Conservation (phyloP, 768 basidiomycete species). For the Suillus subaureus region DNA sequence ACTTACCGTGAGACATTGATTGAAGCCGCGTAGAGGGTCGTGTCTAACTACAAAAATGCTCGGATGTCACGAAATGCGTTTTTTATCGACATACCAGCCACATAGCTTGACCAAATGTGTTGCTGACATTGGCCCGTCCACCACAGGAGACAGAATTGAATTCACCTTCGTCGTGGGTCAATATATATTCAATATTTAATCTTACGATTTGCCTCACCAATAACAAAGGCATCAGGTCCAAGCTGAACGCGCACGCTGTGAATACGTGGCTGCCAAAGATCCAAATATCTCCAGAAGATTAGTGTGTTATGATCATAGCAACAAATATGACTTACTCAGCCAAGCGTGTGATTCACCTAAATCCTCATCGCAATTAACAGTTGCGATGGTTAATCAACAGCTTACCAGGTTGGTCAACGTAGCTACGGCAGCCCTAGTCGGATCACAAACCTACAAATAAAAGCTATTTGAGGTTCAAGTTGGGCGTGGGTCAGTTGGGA, state of each 20-base stretch:
- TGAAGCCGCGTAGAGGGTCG: constrained; percentile 29
- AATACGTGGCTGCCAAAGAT: constrained; percentile 58
- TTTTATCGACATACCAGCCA: constrained; percentile 51
- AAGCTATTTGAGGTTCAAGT: neutral
- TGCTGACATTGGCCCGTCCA: constrained; percentile 50
- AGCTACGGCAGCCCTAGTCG: constrained; percentile 44
- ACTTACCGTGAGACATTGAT: constrained; percentile 50
- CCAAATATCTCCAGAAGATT: constrained; percentile 44
- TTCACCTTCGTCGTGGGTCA: constrained; percentile 39
- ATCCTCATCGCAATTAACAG: neutral
- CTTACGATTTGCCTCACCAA: constrained; percentile 34
- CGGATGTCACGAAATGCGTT: neutral
- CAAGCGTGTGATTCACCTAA: constrained; percentile 53
- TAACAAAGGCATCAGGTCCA: constrained; percentile 49
- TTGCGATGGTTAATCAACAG: neutral
- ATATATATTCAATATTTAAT: neutral
- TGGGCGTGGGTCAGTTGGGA: neutral
- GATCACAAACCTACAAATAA: constrained; percentile 41
- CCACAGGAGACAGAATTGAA: constrained; percentile 59
- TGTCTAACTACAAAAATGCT: constrained; percentile 18
- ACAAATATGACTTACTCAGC: constrained; percentile 38
- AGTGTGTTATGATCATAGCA: neutral
- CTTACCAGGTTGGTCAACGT: constrained; percentile 52
- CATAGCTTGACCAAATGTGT: constrained; percentile 57
- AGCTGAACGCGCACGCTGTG: constrained; percentile 47